phyloP scores from a whole-genome alignment of 1,139 yeast species.

The Kodamaea sp. region DNA sequence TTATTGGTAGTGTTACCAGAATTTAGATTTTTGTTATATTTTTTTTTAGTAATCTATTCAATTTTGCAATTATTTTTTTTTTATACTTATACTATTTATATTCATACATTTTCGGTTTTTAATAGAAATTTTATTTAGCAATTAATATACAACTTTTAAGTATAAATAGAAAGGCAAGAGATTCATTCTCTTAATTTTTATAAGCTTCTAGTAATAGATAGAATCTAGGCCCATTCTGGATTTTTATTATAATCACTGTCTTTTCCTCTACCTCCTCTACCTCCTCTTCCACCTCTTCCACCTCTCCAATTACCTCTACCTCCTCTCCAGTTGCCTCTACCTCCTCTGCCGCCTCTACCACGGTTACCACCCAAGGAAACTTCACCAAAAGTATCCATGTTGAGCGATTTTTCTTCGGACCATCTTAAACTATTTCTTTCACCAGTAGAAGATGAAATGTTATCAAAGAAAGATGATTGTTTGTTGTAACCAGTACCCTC shows the following conservation, averaged over 20 bases:
- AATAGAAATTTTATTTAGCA: too few species aligned
- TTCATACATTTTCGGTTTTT: background rate
- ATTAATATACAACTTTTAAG: too few species aligned
- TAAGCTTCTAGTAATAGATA: too few species aligned
- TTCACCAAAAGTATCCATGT: conserved; percentile 27
- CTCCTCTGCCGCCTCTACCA: conserved; percentile 30
- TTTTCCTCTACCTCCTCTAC: conserved; percentile 16
- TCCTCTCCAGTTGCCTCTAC: conserved; percentile 30
- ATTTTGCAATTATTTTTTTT: background rate
- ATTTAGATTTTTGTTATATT: conserved; percentile 6
- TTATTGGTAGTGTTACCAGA: conserved; percentile 26
- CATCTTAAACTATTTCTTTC: conserved; percentile 48
- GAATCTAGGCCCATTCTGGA: conserved; percentile 39
- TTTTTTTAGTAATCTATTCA: background rate
- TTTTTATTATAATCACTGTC: conserved; percentile 26
- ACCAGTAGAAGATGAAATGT: conserved; percentile 40
- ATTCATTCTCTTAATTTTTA: too few species aligned
- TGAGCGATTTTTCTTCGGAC: conserved; percentile 52
- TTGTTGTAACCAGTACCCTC: conserved; percentile 20
- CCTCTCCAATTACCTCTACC: conserved; percentile 25
- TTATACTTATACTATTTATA: background rate
- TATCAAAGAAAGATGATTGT: conserved; percentile 23
- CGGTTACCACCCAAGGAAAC: conserved; percentile 25
- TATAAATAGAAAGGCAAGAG: too few species aligned
- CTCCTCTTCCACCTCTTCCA: conserved; percentile 25